These are phyloP conservation scores for Nectriaceae sp. DNA, from an alignment of 2,329 filamentous ascomycete species.

Conservation along the genomic window DNA sequence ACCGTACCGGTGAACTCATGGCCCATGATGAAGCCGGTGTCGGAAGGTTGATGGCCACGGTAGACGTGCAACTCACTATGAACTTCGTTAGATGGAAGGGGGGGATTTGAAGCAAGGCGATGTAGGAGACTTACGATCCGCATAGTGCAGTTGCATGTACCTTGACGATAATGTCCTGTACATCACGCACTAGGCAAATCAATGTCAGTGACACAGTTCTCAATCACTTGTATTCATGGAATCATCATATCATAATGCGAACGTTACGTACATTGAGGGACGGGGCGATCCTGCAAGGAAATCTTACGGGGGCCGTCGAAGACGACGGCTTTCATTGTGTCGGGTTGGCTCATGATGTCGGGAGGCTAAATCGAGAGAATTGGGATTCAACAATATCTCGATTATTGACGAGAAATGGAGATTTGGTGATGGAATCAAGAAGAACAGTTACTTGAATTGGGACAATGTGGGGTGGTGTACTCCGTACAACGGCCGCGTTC, in stretches of 20 bases:
- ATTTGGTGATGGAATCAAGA: too few species aligned
- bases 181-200: conserved; percentile 57
- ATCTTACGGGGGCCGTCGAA: conserved; percentile 80
- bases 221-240: neutral
- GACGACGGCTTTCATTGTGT: conserved; percentile 84
- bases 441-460: too few species aligned
- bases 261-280: conserved; percentile 59
- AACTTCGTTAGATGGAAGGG: conserved; percentile 2
- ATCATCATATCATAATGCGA: neutral
- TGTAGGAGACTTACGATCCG: conserved; percentile 67
- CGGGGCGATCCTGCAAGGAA: conserved; percentile 75
- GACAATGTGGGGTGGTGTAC: neutral
- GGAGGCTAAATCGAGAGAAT: neutral
- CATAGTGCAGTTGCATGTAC: conserved; percentile 83
- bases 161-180: conserved; percentile 78
- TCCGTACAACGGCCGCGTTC: neutral
- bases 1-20: conserved; percentile 87
- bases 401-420: too few species aligned
- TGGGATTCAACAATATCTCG: neutral
- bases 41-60: conserved; percentile 75
- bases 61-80: conserved; percentile 81
- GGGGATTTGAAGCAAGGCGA: neutral
- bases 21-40: conserved; percentile 68
- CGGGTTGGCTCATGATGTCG: conserved; percentile 34
- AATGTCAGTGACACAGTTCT: conserved; percentile 10